Percentiles rank a stretch among this genome's conserved stretches.
These are phyloP conservation scores for Mikania micrantha DNA, from an alignment of 129 eudicot genomes.

Conservation along the genomic window DNA sequence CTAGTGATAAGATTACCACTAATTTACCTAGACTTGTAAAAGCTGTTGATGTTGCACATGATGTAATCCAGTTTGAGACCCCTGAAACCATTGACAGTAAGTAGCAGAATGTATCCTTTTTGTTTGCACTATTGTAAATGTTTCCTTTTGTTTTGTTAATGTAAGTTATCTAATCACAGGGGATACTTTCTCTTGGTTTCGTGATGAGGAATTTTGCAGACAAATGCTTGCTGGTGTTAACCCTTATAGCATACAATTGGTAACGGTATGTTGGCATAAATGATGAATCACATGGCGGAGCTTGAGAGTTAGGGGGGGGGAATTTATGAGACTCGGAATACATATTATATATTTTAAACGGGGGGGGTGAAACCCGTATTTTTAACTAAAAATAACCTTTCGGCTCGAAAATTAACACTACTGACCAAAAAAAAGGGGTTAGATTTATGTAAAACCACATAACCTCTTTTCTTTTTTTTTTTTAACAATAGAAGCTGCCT, in stretches of 20 bases:
- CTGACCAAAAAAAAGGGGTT: too few relatives aligned
- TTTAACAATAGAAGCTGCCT: too few relatives aligned
- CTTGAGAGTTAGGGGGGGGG: too few relatives aligned
- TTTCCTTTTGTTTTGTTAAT: neutral
- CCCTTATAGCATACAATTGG: conserved; percentile 49
- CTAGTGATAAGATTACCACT: neutral
- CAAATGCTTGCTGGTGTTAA: conserved; percentile 84
- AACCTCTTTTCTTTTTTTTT: too few relatives aligned
- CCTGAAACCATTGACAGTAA: conserved; percentile 58
- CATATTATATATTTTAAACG: too few relatives aligned
- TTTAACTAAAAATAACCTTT: too few relatives aligned
- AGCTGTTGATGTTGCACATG: conserved; percentile 17
- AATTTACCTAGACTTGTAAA: conserved; percentile 50
- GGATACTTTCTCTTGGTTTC: conserved; percentile 75
- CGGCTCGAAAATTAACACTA: too few relatives aligned
- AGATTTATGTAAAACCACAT: too few relatives aligned
- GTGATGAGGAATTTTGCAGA: conserved; percentile 69
- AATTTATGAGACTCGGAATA: too few relatives aligned
- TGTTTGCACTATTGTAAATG: too few relatives aligned
- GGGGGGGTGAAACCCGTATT: too few relatives aligned
- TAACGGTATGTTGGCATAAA: conserved; percentile 41
- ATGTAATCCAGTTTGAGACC: conserved; percentile 46
- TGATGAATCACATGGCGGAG: neutral
- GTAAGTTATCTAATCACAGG: conserved; percentile 28
- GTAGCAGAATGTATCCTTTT: neutral